Base-by-base conservation (phyloP, 768 basidiomycete genomes). In the Neoboletus subvelutipes region DNA sequence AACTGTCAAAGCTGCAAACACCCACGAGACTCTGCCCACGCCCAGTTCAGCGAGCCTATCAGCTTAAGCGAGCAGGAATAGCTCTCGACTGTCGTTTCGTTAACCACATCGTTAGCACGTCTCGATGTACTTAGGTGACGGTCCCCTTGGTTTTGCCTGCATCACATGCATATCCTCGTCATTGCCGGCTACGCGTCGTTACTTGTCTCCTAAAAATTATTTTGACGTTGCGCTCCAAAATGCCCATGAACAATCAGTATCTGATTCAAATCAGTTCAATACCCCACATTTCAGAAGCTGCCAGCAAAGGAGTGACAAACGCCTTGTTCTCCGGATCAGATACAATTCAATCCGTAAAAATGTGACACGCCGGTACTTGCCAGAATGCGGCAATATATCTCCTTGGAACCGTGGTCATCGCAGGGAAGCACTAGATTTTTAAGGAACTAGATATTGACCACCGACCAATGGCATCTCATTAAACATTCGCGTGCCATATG, bases 21-120 rank as follows among this genome's bases (percentile, higher is more conserved):
- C n/a, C n/a, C n/a, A n/a, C n/a, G n/a, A n/a, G n/a, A n/a, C n/a
- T n/a, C n/a, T n/a, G 29, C 29, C 12, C 36, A 17, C 15, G 13
- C 17, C 6, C 36, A 37, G 36, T 13, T 6, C 36, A 13, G 3
- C 6, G 13, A 13, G 13, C 17, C 13, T 15, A 36, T 40, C 52
- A 11, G 22, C 22, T 20, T 45, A 52, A 51, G 20, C 61, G 55
- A 33, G 17, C 55, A 62, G 59, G 45, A 31, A 45, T 34, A 34
- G 11, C 41, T 42, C 46, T 15, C 28, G 18, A 10, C 8, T 18
- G 49, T 29, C 39, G 26, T 17, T 20, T 49, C 45, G 31, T 48
- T 15, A 15, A 17, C 46, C n/a, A 22, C 46, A 24, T 36, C 37
- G 18, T 36, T 12, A 22, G 28, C 43, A 48, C 37, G 33, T 34